A percentile compares a stretch with the other conserved stretches of the same genome.
phyloP scores from a whole-genome alignment of 2,329 filamentous ascomycete species.

The Pseudogymnoascus sp. region DNA sequence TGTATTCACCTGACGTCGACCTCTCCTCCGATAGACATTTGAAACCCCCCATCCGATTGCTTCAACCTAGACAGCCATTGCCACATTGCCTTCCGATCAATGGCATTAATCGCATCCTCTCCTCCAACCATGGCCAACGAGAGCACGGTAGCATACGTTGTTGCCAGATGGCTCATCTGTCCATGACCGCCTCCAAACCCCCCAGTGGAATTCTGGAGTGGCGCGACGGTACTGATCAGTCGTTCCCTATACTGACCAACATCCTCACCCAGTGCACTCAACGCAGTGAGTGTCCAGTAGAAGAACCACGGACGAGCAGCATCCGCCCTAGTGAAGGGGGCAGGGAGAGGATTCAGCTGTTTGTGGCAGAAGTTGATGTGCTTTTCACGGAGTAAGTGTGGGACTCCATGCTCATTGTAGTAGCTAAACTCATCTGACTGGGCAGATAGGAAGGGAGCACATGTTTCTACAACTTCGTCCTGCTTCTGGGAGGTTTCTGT shows the following conservation, averaged over 20 bases:
- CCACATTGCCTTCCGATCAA: slow-evolving; percentile 83
- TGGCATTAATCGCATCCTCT: slow-evolving; percentile 59
- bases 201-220: slow-evolving; percentile 73
- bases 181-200: slow-evolving; percentile 93
- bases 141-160: slow-evolving; percentile 77
- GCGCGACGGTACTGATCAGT: slow-evolving; percentile 64
- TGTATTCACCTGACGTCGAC: slow-evolving; percentile 72
- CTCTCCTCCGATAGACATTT: slow-evolving; percentile 77
- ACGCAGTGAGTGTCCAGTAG: slow-evolving; percentile 78
- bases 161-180: slow-evolving; percentile 79
- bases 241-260: slow-evolving; percentile 53
- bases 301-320: slow-evolving; percentile 87
- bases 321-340: slow-evolving; percentile 65
- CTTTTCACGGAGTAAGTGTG: slow-evolving; percentile 56
- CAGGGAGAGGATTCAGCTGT: slow-evolving; percentile 53
- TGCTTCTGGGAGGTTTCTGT: slow-evolving; percentile 64
- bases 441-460: slow-evolving; percentile 56
- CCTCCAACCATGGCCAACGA: slow-evolving; percentile 72
- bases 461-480: slow-evolving; percentile 57
- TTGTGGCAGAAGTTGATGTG: slow-evolving; percentile 56
- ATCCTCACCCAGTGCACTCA: slow-evolving; percentile 71
- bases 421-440: slow-evolving; percentile 37
- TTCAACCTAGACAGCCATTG: slow-evolving; percentile 82
- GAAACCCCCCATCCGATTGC: slow-evolving; percentile 81
- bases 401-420: slow-evolving; percentile 65